phyloP scores from a whole-genome alignment of 345 rosid species.

The Salix arbutifolia region DNA sequence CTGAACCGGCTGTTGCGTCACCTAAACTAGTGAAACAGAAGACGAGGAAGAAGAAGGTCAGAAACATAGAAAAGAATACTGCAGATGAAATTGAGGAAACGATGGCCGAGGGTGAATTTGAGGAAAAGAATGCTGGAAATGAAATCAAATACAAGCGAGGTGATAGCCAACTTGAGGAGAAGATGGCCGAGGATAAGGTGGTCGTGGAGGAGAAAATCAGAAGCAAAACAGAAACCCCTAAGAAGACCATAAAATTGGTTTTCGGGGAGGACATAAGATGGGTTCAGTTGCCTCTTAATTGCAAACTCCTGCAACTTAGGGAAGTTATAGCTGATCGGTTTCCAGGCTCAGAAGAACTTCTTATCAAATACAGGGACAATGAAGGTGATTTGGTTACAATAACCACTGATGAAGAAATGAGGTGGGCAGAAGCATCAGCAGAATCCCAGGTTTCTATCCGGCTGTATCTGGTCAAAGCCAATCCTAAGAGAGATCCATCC shows the following conservation, averaged over 20 bases:
- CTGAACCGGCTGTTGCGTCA: slow-evolving; percentile 50
- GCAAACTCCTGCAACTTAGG: slow-evolving; percentile 65
- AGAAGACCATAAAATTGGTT: slow-evolving; percentile 63
- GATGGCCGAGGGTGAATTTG: slow-evolving; percentile 13
- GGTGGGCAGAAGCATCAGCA: slow-evolving; percentile 59
- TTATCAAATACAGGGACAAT: slow-evolving; percentile 72
- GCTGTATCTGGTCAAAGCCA: slow-evolving; percentile 60
- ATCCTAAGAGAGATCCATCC: slow-evolving; percentile 54
- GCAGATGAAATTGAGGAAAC: slow-evolving; percentile 29
- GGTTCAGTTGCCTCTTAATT: slow-evolving; percentile 62
- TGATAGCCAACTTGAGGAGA: slow-evolving; percentile 30
- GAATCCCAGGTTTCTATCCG: slow-evolving; percentile 47
- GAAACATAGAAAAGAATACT: slow-evolving; percentile 29
- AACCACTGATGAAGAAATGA: slow-evolving; percentile 75
- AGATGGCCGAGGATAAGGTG: slow-evolving; percentile 48
- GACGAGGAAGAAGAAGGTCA: slow-evolving; percentile 38
- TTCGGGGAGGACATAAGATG: slow-evolving; percentile 73
- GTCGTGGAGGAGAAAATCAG: slow-evolving; percentile 53
- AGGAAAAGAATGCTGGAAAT: slow-evolving; percentile 11
- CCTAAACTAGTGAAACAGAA: slow-evolving; percentile 39
- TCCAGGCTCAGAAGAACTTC: slow-evolving; percentile 59
- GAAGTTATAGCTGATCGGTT: slow-evolving; percentile 68
- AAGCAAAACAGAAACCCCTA: slow-evolving; percentile 31
- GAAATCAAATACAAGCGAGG: slow-evolving; percentile 34
- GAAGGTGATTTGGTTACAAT: slow-evolving; percentile 92